Evolutionary conservation across 257 asterid genomes (phyloP), one percentile per base, ranked within the genome.

Genomic region (Fraxinus quadrangulata): DNA sequence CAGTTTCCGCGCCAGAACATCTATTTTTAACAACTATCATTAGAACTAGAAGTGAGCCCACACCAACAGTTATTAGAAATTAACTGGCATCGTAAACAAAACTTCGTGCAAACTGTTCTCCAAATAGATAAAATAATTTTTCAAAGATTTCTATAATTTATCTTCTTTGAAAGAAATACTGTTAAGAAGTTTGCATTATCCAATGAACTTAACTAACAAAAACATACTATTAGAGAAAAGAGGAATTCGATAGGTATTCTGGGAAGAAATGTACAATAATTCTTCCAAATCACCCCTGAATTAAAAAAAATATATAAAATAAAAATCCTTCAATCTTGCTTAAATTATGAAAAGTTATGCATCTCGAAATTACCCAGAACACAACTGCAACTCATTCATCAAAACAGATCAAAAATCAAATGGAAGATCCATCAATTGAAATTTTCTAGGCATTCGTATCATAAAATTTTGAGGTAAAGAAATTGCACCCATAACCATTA

Each of bases 321-420:
- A 54, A 7, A 72, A 70, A 74, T 74, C 74, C 47, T 45, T 47
- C n/a, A 17, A 45, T 33, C 56, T 42, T 75, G 80, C 81, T 81
- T 67, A 70, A 54, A 36, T 5, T 70, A 23, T 42, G 66, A 78
- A 39, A 36, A n/a, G 28, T 49, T 42, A 61, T 40, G 11, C 30
- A 30, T 30, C 73, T 37, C 26, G 36, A 67, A 72, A 24, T 26
- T 24, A 49, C 36, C 39, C 66, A 21, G 10, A 72, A 16, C 40
- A 70, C 3, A 47, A 13, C 31, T 63, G 16, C 33, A 80, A 34
- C 75, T 49, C 73, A 82, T 21, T 61, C 63, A 12, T 30, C 67
- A 56, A 56, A 72, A 54, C 45, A 66, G 47, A 80, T 34, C 24
- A 19, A 59, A 77, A 65, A 45, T 67, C 59, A 39, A 40, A 16